Evolutionary conservation across 495 filamentous ascomycete genomes (phyloP).

Genomic region (Evernia prunastri): DNA sequence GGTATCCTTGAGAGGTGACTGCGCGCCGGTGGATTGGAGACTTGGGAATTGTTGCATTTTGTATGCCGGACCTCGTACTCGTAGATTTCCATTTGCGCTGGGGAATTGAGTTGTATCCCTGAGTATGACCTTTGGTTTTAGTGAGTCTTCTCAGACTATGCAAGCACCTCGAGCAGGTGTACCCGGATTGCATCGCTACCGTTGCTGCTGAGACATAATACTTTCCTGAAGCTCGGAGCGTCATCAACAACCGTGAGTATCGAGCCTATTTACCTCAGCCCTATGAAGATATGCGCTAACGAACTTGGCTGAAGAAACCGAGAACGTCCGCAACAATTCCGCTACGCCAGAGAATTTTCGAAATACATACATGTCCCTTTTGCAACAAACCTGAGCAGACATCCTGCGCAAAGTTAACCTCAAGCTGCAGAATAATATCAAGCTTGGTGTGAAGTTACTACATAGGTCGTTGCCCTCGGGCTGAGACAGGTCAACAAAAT

Average conservation of each 20-base stretch:
- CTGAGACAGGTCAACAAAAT: constrained; percentile 51
- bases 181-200: constrained; percentile 14
- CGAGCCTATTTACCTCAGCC: constrained; percentile 11
- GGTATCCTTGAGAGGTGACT: constrained; percentile 10
- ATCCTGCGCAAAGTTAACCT: no score
- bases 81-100: constrained; percentile 3
- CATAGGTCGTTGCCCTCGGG: constrained; percentile 10
- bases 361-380: not conserved
- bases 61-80: not conserved
- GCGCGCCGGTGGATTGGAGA: constrained; percentile 11
- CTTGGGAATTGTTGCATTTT: constrained; percentile 7
- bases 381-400: not conserved
- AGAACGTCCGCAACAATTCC: not conserved
- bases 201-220: not conserved
- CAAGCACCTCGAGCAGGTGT: constrained; percentile 27
- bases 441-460: not conserved
- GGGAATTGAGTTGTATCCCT: constrained; percentile 1
- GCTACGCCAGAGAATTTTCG: not conserved
- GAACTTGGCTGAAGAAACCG: not conserved
- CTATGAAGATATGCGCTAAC: constrained; percentile 3
- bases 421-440: not conserved
- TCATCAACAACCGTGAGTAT: constrained; percentile 9
- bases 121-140: not conserved
- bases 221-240: not conserved
- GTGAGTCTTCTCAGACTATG: constrained; percentile 13